These are phyloP conservation scores for Monilinia polystroma DNA, from an alignment of 2,329 filamentous ascomycete genomes.

Conservation along the genomic window DNA sequence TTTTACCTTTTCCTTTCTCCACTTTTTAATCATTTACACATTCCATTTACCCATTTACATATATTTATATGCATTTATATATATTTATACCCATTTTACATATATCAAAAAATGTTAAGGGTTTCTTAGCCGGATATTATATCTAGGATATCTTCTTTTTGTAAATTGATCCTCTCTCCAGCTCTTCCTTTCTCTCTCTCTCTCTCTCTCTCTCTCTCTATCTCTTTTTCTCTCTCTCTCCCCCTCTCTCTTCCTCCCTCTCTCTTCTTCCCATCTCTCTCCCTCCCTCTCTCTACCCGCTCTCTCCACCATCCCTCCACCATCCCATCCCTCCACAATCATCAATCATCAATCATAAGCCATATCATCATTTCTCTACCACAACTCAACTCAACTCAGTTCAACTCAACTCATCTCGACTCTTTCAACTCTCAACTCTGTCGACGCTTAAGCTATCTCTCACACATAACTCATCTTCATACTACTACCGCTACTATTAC, in stretches of 20 bases:
- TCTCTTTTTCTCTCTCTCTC: not conserved
- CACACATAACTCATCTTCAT: too few species aligned
- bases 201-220: too few species aligned
- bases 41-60: too few species aligned
- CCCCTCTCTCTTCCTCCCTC: slow-evolving; percentile 4
- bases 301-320: slow-evolving; percentile 14
- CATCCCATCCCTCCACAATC: slow-evolving; percentile 6
- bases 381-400: not conserved
- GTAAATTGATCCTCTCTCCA: not conserved
- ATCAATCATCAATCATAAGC: not conserved
- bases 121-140: not conserved
- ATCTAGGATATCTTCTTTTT: not conserved
- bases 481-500: too few species aligned
- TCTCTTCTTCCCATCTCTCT: too few species aligned
- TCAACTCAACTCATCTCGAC: too few species aligned
- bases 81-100: too few species aligned
- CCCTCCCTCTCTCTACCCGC: not conserved
- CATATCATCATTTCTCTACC: not conserved
- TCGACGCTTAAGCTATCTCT: too few species aligned
- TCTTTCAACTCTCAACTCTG: too few species aligned
- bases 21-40: not conserved
- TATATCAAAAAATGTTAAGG: not conserved
- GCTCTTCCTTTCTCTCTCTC: too few species aligned
- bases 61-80: not conserved
- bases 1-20: not conserved